A percentile compares a stretch with the other conserved stretches of the same genome.
Evolutionary conservation across 441 rosid species (phyloP).

Genomic region (Daphne laureola): DNA sequence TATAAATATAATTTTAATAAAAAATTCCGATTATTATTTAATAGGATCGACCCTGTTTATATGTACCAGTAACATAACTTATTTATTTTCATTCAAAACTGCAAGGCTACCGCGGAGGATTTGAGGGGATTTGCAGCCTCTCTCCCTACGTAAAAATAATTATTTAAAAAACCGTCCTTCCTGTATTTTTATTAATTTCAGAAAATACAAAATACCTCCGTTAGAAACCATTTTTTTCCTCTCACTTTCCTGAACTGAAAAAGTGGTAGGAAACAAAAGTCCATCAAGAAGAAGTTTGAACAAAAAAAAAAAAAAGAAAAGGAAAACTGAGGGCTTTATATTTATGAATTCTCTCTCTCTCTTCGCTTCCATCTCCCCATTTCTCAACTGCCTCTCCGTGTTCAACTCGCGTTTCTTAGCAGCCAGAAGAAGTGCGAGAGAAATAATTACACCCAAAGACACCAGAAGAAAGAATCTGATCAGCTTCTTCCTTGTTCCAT

Average conservation of each 20-base stretch:
- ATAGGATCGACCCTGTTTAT: too few species aligned
- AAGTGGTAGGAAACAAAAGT: too few species aligned
- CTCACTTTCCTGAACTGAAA: constrained; percentile 8
- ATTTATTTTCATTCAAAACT: neutral
- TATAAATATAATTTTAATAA: too few species aligned
- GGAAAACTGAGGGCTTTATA: constrained; percentile 5
- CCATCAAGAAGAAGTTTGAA: neutral
- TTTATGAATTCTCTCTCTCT: neutral
- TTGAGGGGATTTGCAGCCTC: neutral
- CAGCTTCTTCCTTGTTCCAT: neutral
- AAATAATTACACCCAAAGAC: neutral
- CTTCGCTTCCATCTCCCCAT: neutral
- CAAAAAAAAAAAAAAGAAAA: neutral
- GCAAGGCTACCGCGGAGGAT: constrained; percentile 15
- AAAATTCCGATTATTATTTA: too few species aligned
- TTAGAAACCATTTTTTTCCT: neutral
- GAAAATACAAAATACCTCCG: neutral
- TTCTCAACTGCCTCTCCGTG: constrained; percentile 60
- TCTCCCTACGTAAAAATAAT: neutral
- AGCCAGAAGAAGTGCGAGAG: constrained; percentile 14
- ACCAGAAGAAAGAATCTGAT: constrained; percentile 13
- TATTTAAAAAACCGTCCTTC: neutral
- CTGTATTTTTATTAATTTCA: neutral
- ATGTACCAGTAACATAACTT: too few species aligned
- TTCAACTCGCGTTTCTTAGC: constrained; percentile 50